phyloP scores from a whole-genome alignment of 768 basidiomycete genomes.

The Floccularia luteovirens region DNA sequence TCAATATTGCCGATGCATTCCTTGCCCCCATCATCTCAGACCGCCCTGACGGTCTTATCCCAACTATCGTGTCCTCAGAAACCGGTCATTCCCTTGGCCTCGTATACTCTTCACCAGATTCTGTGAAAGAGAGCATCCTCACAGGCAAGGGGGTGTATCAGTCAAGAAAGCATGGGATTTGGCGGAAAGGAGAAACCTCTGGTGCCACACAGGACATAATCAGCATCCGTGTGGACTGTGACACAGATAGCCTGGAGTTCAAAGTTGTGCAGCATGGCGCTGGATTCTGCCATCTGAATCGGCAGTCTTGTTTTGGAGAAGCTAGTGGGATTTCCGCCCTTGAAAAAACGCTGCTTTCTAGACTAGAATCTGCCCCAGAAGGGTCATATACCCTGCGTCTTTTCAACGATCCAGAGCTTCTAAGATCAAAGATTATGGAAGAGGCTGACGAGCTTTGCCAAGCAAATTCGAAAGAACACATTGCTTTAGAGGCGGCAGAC shows the following conservation, averaged over 20 bases:
- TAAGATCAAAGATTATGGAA: constrained; percentile 94
- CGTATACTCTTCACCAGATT: constrained; percentile 89
- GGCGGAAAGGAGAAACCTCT: constrained; percentile 96
- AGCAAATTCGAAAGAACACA: constrained; percentile 68
- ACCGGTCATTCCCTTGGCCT: constrained; percentile 79
- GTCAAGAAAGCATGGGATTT: constrained; percentile 91
- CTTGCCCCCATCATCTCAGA: constrained; percentile 79
- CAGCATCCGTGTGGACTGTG: constrained; percentile 83
- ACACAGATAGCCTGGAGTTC: constrained; percentile 88
- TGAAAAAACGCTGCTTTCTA: constrained; percentile 68
- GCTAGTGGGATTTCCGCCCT: constrained; percentile 73
- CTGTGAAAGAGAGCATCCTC: constrained; percentile 78
- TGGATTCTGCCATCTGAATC: constrained; percentile 91
- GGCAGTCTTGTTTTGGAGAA: constrained; percentile 85
- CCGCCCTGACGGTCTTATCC: constrained; percentile 86
- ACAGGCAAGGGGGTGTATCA: constrained; percentile 94
- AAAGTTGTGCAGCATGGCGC: constrained; percentile 82
- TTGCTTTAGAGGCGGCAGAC: constrained; percentile 95
- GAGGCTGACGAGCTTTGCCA: constrained; percentile 96
- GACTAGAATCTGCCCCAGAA: constrained; percentile 71
- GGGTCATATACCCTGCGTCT: constrained; percentile 89
- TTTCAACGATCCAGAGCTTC: constrained; percentile 74
- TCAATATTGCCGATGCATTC: constrained; percentile 82
- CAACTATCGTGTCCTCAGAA: constrained; percentile 83
- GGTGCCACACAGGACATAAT: constrained; percentile 88